phyloP scores from a whole-genome alignment of 257 asterid species.

The Forsythia suspensa region DNA sequence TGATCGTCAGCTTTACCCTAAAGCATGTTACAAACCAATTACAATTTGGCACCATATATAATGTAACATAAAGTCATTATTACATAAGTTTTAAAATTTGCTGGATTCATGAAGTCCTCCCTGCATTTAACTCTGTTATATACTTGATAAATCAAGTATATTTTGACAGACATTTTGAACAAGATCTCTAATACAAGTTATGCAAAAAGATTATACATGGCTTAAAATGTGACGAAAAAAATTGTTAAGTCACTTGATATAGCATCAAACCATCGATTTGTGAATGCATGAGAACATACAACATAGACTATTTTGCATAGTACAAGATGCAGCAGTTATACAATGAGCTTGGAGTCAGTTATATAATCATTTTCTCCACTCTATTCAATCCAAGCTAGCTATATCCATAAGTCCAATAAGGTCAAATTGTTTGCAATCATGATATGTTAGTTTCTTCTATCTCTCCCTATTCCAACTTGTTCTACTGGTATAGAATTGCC shows the following conservation, averaged over 20 bases:
- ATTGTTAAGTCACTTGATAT: not conserved
- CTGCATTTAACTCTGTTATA: not conserved
- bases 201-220: not conserved
- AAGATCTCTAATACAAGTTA: not conserved
- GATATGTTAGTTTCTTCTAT: not conserved
- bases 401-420: not conserved
- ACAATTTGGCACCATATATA: not conserved
- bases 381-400: too few relatives aligned
- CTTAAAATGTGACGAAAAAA: not conserved
- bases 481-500: not conserved
- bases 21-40: slow-evolving; percentile 2
- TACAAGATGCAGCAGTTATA: not conserved
- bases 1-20: slow-evolving; percentile 99
- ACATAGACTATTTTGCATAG: not conserved
- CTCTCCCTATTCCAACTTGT: not conserved
- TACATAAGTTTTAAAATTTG: not conserved
- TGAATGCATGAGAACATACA: not conserved
- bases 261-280: not conserved
- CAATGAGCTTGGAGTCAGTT: not conserved
- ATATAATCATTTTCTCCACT: not conserved
- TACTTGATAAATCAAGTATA: not conserved
- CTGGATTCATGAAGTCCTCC: not conserved
- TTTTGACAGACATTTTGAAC: not conserved
- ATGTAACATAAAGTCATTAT: not conserved
- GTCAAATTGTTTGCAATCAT: not conserved